Base-by-base conservation (phyloP, 2,329 filamentous ascomycete species). In the Apiospora arundinis region DNA sequence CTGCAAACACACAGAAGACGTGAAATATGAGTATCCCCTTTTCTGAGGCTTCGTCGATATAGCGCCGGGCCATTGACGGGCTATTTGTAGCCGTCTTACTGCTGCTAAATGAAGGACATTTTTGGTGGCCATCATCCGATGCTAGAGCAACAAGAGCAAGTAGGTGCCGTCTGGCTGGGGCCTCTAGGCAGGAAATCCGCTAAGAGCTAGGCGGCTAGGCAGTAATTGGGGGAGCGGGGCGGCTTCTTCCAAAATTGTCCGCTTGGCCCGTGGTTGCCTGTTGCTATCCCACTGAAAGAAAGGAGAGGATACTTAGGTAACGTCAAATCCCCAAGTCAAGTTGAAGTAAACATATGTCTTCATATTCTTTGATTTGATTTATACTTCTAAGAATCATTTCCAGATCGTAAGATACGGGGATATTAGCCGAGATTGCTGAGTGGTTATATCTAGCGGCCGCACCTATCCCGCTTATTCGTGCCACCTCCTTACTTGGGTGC, bases 141-240 rank as follows among this genome's bases (percentile, higher is more conserved):
- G 25, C 25, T 56, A 56, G 49, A n/a, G n/a, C n/a, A n/a, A n/a
- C n/a, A n/a, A n/a, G n/a, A 25, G 7, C 14, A 14, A 28, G 28
- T 32, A 52, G 48, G 48, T 25, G 25, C 28, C 28, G 28, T n/a
- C 28, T 2, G 3, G 14, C 18, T 12, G 32, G 56, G 32, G 28
- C 8, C 56, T 63, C 32, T 63, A 63, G 56, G 56, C 56, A 63
- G 32, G 28, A 56, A 63, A 37, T 18, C 28, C 32, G 56, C 56
- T 56, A 56, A 21, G 28, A n/a, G 32, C 12, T 37, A 37, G 21
- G 56, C 28, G 21, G 4, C 18, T 40, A 63, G 56, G 56, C 52
- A 60, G 52, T 8, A 32, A 25, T 7, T 8, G 7, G 25, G 5
- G 52, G 52, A 18, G 16, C 28, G 52, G 28, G 28, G 18, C 16